A percentile compares a stretch with the other conserved stretches of the same genome.
Conservation (phyloP, 305 asterid species). For the Striga hermonthica region DNA sequence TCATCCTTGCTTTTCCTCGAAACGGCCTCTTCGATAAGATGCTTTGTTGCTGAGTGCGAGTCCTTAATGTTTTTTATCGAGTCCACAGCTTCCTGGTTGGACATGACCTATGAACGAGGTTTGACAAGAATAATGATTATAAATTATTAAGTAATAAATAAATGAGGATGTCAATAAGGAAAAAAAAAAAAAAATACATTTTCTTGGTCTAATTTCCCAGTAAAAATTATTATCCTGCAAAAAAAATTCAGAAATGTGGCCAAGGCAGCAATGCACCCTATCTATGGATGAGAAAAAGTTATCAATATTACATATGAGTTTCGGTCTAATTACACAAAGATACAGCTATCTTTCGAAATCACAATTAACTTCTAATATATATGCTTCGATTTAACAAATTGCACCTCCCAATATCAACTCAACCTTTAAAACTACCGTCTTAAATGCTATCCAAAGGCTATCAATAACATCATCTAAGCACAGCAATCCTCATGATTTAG, state of each 20-base stretch:
- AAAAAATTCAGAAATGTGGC: neutral
- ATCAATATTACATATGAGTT: too few species aligned
- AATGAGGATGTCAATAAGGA: too few species aligned
- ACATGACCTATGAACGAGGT: conserved; percentile 53
- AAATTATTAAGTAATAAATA: too few species aligned
- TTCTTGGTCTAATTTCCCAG: too few species aligned
- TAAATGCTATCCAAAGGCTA: too few species aligned
- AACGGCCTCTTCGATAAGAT: conserved; percentile 57
- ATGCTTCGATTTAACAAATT: neutral
- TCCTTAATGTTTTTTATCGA: conserved; percentile 61
- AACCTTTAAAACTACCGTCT: too few species aligned
- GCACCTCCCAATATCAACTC: neutral
- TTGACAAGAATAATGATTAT: neutral
- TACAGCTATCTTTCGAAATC: too few species aligned
- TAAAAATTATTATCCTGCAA: neutral
- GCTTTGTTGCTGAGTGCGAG: conserved; percentile 72
- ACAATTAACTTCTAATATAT: neutral
- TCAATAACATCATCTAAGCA: neutral
- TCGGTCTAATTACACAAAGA: too few species aligned
- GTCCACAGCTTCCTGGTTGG: conserved; percentile 88
- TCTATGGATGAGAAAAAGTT: too few species aligned
- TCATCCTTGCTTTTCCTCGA: conserved; percentile 79
- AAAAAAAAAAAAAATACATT: too few species aligned
- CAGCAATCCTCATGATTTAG: neutral
- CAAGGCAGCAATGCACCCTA: too few species aligned